Evolutionary conservation across 257 asterid species (phyloP), one percentile per base, ranked within the genome.

Genomic region (Capsicum pubescens): DNA sequence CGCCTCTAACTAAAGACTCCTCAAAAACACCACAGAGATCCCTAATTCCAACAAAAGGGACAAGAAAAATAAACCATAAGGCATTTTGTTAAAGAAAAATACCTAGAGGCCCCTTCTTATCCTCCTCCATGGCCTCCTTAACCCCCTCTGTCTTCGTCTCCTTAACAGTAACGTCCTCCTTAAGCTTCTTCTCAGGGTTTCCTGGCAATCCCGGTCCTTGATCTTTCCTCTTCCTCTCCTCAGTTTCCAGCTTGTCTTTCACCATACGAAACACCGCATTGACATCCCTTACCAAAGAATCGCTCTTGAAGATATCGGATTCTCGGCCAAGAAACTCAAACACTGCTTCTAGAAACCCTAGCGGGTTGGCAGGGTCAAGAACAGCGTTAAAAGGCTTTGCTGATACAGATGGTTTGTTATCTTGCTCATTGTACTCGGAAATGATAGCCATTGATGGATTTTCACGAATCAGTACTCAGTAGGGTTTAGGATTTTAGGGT

Each of bases 231-330:
- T 86, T 89, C 90, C 84, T 88, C 70, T 90, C 92, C 88, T 91
- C 92, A 14, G 90, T 76, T 50, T 88, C 92, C 61, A 85, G 88
- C 78, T 90, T 93, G 26, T 87, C 93, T 85, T 88, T 94, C 83
- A 94, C 98, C 87, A 86, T 89, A 39, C 90, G 90, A 42, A 88
- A 86, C 50, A 94, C 97, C 19, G 97, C 94, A 80, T 74, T 91
- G 82, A 93, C 92, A 84, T 94, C 98, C 1, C 16, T 87, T 17
- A 91, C 83, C 90, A 91, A 83, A 0, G 91, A 89, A 86, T 92
- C 94, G 84, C 97, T 93, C 88, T 85, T 92, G 88, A 94, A 93
- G 13, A 94, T 87, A 89, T 94, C 98, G 44, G 93, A 88, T 82
- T 94, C 97, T 86, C 83, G 86, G 1, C 94, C 97, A 12, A 90